Percentiles rank a stretch among this genome's conserved stretches.
Evolutionary conservation across 2,329 filamentous ascomycete species (phyloP).

Genomic region (Penicillium fuscoglaucum): DNA sequence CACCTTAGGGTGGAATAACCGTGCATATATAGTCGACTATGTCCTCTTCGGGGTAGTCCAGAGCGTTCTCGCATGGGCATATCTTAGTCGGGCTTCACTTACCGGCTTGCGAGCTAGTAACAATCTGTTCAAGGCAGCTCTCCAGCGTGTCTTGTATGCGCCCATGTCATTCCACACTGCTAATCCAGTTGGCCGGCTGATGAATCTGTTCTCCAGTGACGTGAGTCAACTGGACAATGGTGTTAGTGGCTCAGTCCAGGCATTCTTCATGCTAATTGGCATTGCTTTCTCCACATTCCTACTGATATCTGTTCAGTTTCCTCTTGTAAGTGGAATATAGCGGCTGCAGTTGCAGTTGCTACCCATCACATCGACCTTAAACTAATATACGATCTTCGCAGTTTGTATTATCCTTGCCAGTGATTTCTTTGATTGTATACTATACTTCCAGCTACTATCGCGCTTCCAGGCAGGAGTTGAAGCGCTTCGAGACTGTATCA

Average conservation of each 20-base stretch:
- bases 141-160: not conserved
- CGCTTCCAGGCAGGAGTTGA: not conserved
- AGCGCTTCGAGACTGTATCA: not conserved
- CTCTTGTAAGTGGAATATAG: not conserved
- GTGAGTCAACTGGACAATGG: not conserved
- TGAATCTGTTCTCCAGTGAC: not conserved
- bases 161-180: not conserved
- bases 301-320: not conserved
- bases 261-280: not conserved
- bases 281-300: not conserved
- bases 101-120: not conserved
- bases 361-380: not conserved
- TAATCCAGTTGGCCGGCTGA: not conserved
- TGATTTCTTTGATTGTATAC: not conserved
- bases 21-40: not conserved
- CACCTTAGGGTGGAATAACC: not conserved
- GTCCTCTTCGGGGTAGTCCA: not conserved
- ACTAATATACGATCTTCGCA: not conserved
- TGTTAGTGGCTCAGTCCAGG: not conserved
- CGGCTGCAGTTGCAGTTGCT: not conserved
- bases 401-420: not conserved
- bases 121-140: not conserved
- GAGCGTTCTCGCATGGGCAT: not conserved
- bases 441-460: not conserved
- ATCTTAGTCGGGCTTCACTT: not conserved